Evolutionary conservation across 2,329 filamentous ascomycete genomes (phyloP).

Genomic region (Amesomyces nigricolor): DNA sequence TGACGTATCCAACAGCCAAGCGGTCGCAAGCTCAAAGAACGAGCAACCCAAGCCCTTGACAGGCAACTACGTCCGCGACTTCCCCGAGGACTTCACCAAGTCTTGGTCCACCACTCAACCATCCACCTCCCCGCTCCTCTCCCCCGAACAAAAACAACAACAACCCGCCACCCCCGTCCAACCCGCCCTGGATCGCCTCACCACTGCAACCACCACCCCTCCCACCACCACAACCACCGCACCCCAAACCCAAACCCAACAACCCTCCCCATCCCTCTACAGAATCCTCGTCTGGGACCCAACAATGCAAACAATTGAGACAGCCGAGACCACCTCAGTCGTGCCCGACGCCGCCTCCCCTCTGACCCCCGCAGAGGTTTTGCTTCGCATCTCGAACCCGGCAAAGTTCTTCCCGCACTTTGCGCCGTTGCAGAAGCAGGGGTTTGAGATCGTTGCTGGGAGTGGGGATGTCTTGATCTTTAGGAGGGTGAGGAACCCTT

Average conservation of each 20-base stretch:
- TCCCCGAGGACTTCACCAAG: conserved; percentile 45
- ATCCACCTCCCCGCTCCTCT: conserved; percentile 16
- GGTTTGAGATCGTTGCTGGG: conserved; percentile 62
- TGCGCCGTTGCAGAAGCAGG: conserved; percentile 50
- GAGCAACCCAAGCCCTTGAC: conserved; percentile 30
- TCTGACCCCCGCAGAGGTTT: conserved; percentile 53
- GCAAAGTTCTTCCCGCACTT: conserved; percentile 62
- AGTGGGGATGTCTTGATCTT: conserved; percentile 60
- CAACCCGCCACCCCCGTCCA: conserved; percentile 16
- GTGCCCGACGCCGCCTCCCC: conserved; percentile 44
- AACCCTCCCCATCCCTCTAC: conserved; percentile 39
- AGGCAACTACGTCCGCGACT: conserved; percentile 46
- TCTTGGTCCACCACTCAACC: conserved; percentile 35
- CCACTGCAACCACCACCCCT: background rate
- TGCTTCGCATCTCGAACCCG: conserved; percentile 56
- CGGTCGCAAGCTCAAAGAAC: conserved; percentile 24
- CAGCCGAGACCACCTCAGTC: conserved; percentile 55
- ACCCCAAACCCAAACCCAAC: conserved; percentile 5
- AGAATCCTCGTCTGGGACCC: conserved; percentile 63
- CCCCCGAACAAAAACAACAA: conserved; percentile 11
- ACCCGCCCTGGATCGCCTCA: conserved; percentile 26
- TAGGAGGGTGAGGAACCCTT: conserved; percentile 47
- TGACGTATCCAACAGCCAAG: conserved; percentile 29
- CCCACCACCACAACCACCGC: background rate
- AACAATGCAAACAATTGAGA: conserved; percentile 49